phyloP scores from a whole-genome alignment of 2,329 filamentous ascomycete species.

The Nigrospora sphaerica region DNA sequence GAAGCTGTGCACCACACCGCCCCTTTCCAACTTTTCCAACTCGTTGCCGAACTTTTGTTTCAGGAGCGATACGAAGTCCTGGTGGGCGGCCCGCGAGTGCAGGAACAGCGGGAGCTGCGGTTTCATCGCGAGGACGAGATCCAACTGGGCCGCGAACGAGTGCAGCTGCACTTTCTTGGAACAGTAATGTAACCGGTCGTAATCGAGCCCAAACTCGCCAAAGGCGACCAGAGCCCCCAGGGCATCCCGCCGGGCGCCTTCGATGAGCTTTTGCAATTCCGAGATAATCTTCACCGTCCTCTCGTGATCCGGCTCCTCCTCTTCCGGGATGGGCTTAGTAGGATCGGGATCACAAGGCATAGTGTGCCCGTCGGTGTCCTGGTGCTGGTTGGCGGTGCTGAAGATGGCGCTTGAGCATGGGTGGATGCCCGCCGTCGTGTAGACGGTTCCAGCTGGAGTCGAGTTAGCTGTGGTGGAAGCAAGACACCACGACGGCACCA shows the following conservation, averaged over 20 bases:
- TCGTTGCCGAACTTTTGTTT: slow-evolving; percentile 47
- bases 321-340: slow-evolving; percentile 38
- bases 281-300: slow-evolving; percentile 44
- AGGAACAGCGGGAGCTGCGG: slow-evolving; percentile 84
- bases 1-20: slow-evolving; percentile 89
- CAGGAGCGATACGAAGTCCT: slow-evolving; percentile 73
- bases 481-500: slow-evolving; percentile 6
- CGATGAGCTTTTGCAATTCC: slow-evolving; percentile 58
- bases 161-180: slow-evolving; percentile 72
- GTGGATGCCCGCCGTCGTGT: slow-evolving; percentile 87
- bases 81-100: slow-evolving; percentile 81
- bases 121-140: slow-evolving; percentile 60
- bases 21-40: slow-evolving; percentile 61
- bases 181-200: slow-evolving; percentile 82
- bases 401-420: slow-evolving; percentile 83
- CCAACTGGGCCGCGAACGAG: slow-evolving; percentile 78
- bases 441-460: slow-evolving; percentile 65
- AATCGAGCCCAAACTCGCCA: slow-evolving; percentile 94
- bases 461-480: not conserved
- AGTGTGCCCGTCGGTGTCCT: slow-evolving; percentile 37
- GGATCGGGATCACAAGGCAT: slow-evolving; percentile 48
- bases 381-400: slow-evolving; percentile 40
- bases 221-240: slow-evolving; percentile 61
- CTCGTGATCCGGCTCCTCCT: slow-evolving; percentile 34
- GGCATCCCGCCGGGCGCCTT: slow-evolving; percentile 40